Base-by-base conservation (phyloP, 2,329 filamentous ascomycete species). In the Aspergillus intermedius region DNA sequence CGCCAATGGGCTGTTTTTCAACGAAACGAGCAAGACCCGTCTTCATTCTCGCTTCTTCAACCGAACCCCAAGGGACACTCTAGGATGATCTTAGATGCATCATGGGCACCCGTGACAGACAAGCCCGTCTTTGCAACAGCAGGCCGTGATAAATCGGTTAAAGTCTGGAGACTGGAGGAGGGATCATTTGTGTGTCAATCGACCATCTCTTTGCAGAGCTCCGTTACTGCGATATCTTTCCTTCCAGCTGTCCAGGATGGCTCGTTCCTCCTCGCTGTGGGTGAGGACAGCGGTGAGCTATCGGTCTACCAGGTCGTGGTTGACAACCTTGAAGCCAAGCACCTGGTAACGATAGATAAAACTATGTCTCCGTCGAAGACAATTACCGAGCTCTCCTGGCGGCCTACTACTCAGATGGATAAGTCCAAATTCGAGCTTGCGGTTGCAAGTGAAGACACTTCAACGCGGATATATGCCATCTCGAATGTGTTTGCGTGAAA, bases 1-100 rank as follows among this genome's bases (percentile, higher is more conserved):
- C 78, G 93, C 10, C 88, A 95, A 68, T 98, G 91, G 90, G 84
- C 83, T 0, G 74, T 97, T 1, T 98, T 91, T 65, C 72, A 80
- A 58, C 76, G 82, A 35, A 70, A 70, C 30, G 60, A 57, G 5
- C 59, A 66, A 21, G 62, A 62, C 3, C 46, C 52, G 13, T 64
- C 62, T 5, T 64, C 62, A 12, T 96, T 87, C 60, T 70, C 66
- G 21, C 73, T 85, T 3, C 66, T 80, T 35, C 74, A 83, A 52
- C 74, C 79, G 2, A 89, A 95, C 59, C 80, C 82, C 1, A 96
- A 95, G 69, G 91, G 88, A 0, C 93, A 98, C 67, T 78, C 86
- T 3, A 78, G 93, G 50, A 97, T 98, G 90, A 91, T 98, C 42
- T 76, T 97, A 12, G 89, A 90, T 63, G 87, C 83, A 1, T 82